A percentile compares a stretch with the other conserved stretches of the same genome.
These are phyloP conservation scores for Medicago truncatula DNA, from an alignment of 306 rosid genomes.

Conservation along the genomic window MtrunA17r5.0-ANR NC_053046.1:29361501-29362000, in stretches of 20 bases:
- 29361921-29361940: constrained; percentile 14
- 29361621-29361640: background rate
- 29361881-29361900: constrained; percentile 36
- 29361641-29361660: background rate
- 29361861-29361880: background rate
- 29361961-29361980: constrained; percentile 62
- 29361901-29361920: background rate
- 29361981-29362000: constrained; percentile 98
- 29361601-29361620: background rate
- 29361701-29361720: background rate
- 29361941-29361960: constrained; percentile 35
- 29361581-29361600: background rate
- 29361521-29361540: background rate
- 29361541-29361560: background rate
- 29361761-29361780: background rate
- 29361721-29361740: background rate
- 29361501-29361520: background rate
- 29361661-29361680: background rate
- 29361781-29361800: background rate
- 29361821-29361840: constrained; percentile 5
- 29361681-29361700: background rate
- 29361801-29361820: background rate
- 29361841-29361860: constrained; percentile 9
- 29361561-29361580: background rate
- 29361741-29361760: background rate